These are phyloP conservation scores for Lepidium didymum DNA, from an alignment of 345 rosid species.

Conservation along the genomic window DNA sequence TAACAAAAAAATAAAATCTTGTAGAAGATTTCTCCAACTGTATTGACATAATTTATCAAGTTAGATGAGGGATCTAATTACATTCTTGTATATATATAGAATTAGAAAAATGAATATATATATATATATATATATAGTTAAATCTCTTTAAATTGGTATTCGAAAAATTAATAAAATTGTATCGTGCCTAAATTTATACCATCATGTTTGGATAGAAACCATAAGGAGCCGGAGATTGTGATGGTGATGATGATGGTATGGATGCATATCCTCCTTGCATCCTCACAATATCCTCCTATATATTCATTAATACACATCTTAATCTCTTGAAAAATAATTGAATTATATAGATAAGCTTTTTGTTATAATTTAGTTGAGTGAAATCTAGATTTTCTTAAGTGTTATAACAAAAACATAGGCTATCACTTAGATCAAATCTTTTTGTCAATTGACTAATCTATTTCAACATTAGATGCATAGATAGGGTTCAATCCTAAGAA, in stretches of 20 bases:
- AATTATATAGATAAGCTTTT: neutral
- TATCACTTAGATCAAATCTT: neutral
- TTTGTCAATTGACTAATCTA: neutral
- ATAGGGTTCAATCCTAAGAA: neutral
- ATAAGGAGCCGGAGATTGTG: slow-evolving; percentile 51
- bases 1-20: neutral
- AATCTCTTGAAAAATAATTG: neutral
- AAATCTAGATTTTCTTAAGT: neutral
- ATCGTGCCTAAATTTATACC: slow-evolving; percentile 33
- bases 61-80: neutral
- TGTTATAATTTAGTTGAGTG: neutral
- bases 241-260: slow-evolving; percentile 35
- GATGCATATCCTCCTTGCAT: slow-evolving; percentile 56
- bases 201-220: slow-evolving; percentile 53
- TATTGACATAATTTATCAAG: neutral
- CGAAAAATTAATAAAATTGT: no score
- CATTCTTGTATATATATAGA: neutral
- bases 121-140: neutral
- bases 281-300: slow-evolving; percentile 72
- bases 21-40: neutral
- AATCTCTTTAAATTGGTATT: no score
- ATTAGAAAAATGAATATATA: no score
- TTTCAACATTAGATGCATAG: neutral
- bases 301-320: slow-evolving; percentile 14
- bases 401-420: neutral